phyloP scores from a whole-genome alignment of 106 monocot species.

The Xerophyta viscosa region DNA sequence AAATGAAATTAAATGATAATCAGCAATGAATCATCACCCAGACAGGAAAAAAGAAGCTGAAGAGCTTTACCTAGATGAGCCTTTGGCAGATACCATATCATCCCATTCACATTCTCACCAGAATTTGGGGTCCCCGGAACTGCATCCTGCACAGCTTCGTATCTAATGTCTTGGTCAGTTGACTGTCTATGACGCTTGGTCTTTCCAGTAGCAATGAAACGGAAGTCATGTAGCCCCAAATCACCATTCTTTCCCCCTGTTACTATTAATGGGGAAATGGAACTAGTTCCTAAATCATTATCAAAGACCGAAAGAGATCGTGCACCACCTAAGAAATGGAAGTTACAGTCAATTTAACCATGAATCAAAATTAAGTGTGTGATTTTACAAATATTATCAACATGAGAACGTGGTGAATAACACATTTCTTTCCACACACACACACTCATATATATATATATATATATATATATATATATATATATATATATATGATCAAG shows the following conservation, averaged over 20 bases:
- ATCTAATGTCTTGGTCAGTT: constrained; percentile 25
- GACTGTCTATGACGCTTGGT: constrained; percentile 41
- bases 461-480: too few relatives aligned
- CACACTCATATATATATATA: too few relatives aligned
- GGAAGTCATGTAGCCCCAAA: constrained; percentile 82
- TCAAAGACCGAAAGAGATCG: constrained; percentile 78
- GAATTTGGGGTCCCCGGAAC: constrained; percentile 11
- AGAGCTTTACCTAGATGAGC: constrained; percentile 97
- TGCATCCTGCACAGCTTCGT: constrained; percentile 11
- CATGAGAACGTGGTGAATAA: too few relatives aligned
- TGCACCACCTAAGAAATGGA: constrained; percentile 99
- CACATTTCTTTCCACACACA: too few relatives aligned
- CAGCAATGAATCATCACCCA: too few relatives aligned
- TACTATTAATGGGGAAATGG: constrained; percentile 67
- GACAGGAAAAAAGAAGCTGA: too few relatives aligned
- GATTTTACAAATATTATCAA: too few relatives aligned
- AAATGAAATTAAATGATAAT: not conserved
- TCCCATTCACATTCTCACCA: constrained; percentile 55
- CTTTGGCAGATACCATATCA: constrained; percentile 91
- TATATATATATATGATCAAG: too few relatives aligned
- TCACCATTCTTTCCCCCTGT: constrained; percentile 92
- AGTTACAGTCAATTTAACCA: too few relatives aligned
- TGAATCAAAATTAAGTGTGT: too few relatives aligned
- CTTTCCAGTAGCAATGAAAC: constrained; percentile 77
- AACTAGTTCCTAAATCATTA: constrained; percentile 66